Conservation (phyloP, 2,329 filamentous ascomycete species). For the Pseudonectria foliicola region DNA sequence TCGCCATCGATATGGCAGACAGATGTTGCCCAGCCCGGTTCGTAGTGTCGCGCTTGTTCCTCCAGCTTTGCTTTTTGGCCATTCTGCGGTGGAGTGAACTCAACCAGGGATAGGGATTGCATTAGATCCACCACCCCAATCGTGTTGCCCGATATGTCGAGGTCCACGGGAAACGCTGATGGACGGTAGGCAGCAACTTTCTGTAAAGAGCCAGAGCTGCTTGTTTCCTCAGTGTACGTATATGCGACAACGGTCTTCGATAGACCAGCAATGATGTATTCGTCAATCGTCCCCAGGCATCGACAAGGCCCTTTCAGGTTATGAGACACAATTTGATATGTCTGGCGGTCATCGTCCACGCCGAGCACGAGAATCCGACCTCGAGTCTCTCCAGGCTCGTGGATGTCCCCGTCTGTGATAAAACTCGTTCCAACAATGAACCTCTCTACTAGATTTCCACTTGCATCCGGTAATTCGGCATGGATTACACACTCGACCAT, state of each 20-base stretch:
- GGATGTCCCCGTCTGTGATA: slow-evolving; percentile 52
- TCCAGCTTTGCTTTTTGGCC: slow-evolving; percentile 55
- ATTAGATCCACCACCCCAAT: slow-evolving; percentile 89
- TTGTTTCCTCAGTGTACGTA: slow-evolving; percentile 49
- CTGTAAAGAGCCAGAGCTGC: slow-evolving; percentile 49
- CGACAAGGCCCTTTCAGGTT: slow-evolving; percentile 74
- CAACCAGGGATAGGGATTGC: slow-evolving; percentile 79
- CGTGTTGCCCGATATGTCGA: slow-evolving; percentile 64
- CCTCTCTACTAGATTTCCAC: slow-evolving; percentile 57
- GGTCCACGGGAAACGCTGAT: slow-evolving; percentile 74
- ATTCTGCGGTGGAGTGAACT: slow-evolving; percentile 55
- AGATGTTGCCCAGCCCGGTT: slow-evolving; percentile 75
- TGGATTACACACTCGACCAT: slow-evolving; percentile 80
- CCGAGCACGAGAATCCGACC: slow-evolving; percentile 83
- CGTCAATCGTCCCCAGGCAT: slow-evolving; percentile 65
- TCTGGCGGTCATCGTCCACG: slow-evolving; percentile 64
- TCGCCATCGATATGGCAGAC: slow-evolving; percentile 65
- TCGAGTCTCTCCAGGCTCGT: slow-evolving; percentile 39
- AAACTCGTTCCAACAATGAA: slow-evolving; percentile 91
- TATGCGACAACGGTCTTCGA: slow-evolving; percentile 72
- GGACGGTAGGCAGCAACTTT: slow-evolving; percentile 73
- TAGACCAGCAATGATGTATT: slow-evolving; percentile 77
- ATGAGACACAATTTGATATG: slow-evolving; percentile 64
- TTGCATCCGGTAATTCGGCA: slow-evolving; percentile 57
- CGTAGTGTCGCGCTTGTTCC: slow-evolving; percentile 73